Percentiles rank a stretch among this genome's conserved stretches.
phyloP scores from a whole-genome alignment of 805 yeast genomes.

The Lipomyces oligophaga region DNA sequence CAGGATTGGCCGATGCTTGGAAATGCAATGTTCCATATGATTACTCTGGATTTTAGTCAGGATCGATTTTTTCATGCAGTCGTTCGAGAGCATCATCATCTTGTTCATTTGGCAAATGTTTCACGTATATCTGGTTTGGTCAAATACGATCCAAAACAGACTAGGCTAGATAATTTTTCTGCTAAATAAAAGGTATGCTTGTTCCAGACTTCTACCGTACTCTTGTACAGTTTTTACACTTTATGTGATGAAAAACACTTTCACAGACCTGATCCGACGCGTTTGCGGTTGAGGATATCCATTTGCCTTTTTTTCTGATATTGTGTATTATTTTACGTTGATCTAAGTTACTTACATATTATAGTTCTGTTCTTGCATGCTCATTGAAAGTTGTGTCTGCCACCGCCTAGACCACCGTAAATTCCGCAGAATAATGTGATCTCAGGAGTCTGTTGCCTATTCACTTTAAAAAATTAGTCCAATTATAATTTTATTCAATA shows the following conservation, averaged over 20 bases:
- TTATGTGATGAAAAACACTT: conserved; percentile 26
- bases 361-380: no score
- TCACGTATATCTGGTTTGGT: no score
- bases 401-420: no score
- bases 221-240: not conserved
- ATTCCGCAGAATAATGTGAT: no score
- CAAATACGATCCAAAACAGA: conserved; percentile 12
- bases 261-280: conserved; percentile 34
- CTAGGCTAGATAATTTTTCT: conserved; percentile 12
- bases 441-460: no score
- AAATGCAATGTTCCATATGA: conserved; percentile 17
- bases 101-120: no score
- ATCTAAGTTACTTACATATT: no score
- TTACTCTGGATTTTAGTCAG: conserved; percentile 11
- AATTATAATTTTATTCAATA: not conserved
- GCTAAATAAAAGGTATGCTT: conserved; percentile 12
- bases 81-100: no score
- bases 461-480: no score
- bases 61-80: no score
- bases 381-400: no score
- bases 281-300: conserved; percentile 25
- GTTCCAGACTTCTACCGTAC: not conserved
- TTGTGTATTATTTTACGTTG: not conserved
- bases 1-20: conserved; percentile 4
- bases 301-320: conserved; percentile 14